Evolutionary conservation across 441 rosid species (phyloP).

Genomic region (Kokia cookei): DNA sequence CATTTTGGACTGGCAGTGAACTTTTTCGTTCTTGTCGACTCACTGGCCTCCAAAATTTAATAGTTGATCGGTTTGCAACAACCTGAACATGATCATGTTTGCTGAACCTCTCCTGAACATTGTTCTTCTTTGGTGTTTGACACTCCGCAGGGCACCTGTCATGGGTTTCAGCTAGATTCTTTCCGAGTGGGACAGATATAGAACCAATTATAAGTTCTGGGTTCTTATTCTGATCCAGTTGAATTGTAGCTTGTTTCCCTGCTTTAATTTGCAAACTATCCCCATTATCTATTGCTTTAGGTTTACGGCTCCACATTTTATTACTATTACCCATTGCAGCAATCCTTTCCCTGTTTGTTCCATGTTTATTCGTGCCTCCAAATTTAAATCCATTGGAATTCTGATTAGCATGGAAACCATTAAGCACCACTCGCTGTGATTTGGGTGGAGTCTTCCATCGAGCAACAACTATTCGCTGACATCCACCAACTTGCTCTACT

Average conservation of each 20-base stretch:
- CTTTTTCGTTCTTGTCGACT: conserved; percentile 52
- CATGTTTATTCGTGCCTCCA: conserved; percentile 52
- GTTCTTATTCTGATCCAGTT: conserved; percentile 39
- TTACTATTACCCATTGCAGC: conserved; percentile 32
- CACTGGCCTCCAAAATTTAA: conserved; percentile 69
- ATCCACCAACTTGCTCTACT: conserved; percentile 29
- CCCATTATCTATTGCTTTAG: conserved; percentile 37
- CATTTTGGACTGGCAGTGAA: conserved; percentile 23
- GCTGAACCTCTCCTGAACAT: conserved; percentile 28
- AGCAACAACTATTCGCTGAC: conserved; percentile 23
- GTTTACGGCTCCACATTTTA: conserved; percentile 78
- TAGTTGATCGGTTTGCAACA: conserved; percentile 33
- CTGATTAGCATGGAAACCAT: conserved; percentile 40
- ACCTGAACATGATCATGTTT: conserved; percentile 26
- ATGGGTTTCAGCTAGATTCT: conserved; percentile 30
- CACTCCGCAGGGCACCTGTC: conserved; percentile 24
- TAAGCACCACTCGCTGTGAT: conserved; percentile 34
- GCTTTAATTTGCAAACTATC: conserved; percentile 26
- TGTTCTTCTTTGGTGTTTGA: conserved; percentile 34
- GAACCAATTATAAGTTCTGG: not conserved
- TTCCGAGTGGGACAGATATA: conserved; percentile 4
- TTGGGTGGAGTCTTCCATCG: conserved; percentile 36
- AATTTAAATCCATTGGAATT: conserved; percentile 34
- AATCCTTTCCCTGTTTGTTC: conserved; percentile 36
- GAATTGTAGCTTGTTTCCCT: conserved; percentile 39